phyloP scores from a whole-genome alignment of 2,329 filamentous ascomycete species.

The Epichloe brachyelytri region DNA sequence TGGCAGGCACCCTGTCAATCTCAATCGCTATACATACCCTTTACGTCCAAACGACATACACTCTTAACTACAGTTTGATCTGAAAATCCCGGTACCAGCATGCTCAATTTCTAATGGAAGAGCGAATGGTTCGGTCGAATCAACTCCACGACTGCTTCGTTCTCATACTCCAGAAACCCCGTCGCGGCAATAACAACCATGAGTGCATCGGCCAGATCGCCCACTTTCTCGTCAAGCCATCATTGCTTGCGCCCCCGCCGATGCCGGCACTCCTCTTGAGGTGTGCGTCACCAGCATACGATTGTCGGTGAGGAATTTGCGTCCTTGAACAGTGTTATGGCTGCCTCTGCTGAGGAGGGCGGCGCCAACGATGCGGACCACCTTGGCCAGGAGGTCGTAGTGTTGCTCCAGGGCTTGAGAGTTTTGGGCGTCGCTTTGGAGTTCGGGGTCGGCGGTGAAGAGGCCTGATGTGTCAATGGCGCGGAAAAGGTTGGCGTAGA shows the following conservation, averaged over 20 bases:
- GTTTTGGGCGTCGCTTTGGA: conserved; percentile 66
- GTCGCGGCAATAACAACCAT: conserved; percentile 73
- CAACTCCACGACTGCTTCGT: conserved; percentile 21
- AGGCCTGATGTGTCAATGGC: conserved; percentile 70
- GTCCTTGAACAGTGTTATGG: conserved; percentile 70
- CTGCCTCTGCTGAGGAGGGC: conserved; percentile 70
- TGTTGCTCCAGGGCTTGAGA: conserved; percentile 62
- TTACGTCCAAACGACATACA: conserved; percentile 14
- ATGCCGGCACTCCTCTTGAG: conserved; percentile 84
- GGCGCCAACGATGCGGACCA: conserved; percentile 70
- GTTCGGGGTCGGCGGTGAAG: conserved; percentile 82
- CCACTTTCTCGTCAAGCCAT: conserved; percentile 44
- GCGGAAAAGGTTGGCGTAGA: conserved; percentile 79
- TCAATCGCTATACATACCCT: not conserved
- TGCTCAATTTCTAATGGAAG: conserved; percentile 24
- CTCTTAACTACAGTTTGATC: no score
- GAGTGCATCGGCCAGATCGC: conserved; percentile 73
- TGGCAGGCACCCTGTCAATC: not conserved
- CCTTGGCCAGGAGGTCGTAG: conserved; percentile 68
- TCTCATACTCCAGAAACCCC: conserved; percentile 59
- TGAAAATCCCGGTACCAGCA: not conserved
- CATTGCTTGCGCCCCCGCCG: conserved; percentile 32
- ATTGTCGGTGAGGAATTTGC: conserved; percentile 70
- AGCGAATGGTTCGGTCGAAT: conserved; percentile 21
- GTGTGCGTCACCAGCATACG: conserved; percentile 74